phyloP scores from a whole-genome alignment of 139 green algal species.

The Picochlorum sp. region DNA sequence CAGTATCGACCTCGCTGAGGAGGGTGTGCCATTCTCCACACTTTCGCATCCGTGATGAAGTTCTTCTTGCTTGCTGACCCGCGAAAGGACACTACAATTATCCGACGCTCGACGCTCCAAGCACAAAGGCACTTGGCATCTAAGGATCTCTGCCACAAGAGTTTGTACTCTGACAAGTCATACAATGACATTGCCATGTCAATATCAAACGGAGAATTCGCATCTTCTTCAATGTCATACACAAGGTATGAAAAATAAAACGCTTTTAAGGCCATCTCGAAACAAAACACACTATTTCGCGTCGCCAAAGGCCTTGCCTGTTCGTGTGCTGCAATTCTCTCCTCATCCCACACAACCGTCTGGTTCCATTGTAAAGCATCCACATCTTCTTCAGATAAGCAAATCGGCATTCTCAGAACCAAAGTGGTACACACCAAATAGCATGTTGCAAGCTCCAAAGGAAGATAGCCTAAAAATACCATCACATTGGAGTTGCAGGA shows the following conservation, averaged over 20 bases:
- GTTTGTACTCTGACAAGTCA: neutral
- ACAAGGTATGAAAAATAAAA: constrained; percentile 43
- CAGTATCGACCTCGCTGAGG: constrained; percentile 18
- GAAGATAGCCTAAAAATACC: no score
- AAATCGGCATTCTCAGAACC: no score
- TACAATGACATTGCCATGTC: neutral
- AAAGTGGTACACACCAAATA: no score
- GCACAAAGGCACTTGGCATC: constrained; percentile 1
- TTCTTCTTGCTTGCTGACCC: neutral
- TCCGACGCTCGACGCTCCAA: neutral
- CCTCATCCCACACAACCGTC: no score
- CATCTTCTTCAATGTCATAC: constrained; percentile 18
- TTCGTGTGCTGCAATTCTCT: no score
- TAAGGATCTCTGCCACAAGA: neutral
- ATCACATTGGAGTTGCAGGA: no score
- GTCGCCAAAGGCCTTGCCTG: neutral
- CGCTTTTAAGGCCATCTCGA: constrained; percentile 52
- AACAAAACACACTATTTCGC: constrained; percentile 21
- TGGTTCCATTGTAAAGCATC: no score
- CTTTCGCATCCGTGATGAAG: neutral
- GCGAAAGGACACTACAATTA: neutral
- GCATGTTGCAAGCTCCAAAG: no score
- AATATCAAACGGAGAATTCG: neutral
- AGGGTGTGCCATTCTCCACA: constrained; percentile 12
- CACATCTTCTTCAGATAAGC: no score